Percentiles rank a stretch among this genome's conserved stretches.
Evolutionary conservation across 306 rosid species (phyloP).

Genomic region (Medicago arabica): DNA sequence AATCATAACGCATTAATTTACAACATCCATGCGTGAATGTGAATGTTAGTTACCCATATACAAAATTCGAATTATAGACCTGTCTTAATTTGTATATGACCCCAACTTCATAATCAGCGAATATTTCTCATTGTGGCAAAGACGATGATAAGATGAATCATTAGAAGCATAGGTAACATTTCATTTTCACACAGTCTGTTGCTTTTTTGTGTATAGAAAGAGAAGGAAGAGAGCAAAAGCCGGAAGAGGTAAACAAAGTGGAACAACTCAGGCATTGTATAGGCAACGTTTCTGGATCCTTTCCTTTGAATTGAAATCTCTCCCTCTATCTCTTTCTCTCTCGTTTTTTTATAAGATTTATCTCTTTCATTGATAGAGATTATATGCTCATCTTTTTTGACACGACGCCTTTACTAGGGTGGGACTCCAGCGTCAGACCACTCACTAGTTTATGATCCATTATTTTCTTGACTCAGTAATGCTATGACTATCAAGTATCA

Average conservation of each 20-base stretch:
- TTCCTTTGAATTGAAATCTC: too few relatives aligned
- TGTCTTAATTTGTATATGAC: background rate
- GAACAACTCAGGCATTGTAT: background rate
- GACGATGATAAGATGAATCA: background rate
- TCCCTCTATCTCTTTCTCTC: background rate
- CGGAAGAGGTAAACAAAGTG: constrained; percentile 15
- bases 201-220: background rate
- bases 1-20: too few relatives aligned
- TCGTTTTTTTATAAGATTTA: too few relatives aligned
- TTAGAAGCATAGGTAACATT: constrained; percentile 16
- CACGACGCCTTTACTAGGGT: background rate
- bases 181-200: background rate
- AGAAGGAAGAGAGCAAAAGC: constrained; percentile 15
- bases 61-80: background rate
- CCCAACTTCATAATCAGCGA: too few relatives aligned
- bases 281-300: too few relatives aligned
- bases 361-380: too few relatives aligned
- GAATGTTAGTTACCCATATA: too few relatives aligned
- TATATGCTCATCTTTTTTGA: too few relatives aligned
- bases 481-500: too few relatives aligned
- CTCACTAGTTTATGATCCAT: background rate
- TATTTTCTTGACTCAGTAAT: background rate
- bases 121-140: background rate
- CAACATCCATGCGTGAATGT: too few relatives aligned
- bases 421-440: constrained; percentile 37